phyloP scores from a whole-genome alignment of 2,329 filamentous ascomycete species.

The Arthrobotrys iridis region DNA sequence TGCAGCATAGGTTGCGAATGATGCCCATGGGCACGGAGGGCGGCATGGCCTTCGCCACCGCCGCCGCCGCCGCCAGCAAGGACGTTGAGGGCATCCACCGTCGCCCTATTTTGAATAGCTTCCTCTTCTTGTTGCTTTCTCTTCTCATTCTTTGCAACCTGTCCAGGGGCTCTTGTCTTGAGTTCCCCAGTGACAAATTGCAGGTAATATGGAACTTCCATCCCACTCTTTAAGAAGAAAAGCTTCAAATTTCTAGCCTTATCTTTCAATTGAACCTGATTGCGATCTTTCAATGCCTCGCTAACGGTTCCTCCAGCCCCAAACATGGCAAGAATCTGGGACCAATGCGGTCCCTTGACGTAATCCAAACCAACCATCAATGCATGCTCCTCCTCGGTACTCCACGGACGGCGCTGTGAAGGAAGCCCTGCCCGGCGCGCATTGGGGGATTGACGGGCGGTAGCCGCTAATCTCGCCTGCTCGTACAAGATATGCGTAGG shows the following conservation, averaged over 20 bases:
- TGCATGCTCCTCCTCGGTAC: constrained; percentile 86
- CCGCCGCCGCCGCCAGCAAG: constrained; percentile 22
- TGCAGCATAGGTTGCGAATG: constrained; percentile 40
- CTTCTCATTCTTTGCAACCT: constrained; percentile 71
- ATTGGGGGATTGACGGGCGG: constrained; percentile 67
- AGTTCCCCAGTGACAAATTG: constrained; percentile 89
- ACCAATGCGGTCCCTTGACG: constrained; percentile 92
- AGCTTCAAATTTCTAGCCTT: constrained; percentile 90
- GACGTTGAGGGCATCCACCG: constrained; percentile 49
- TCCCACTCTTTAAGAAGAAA: constrained; percentile 90
- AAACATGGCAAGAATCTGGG: constrained; percentile 85
- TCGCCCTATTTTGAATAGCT: constrained; percentile 50
- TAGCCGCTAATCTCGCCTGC: constrained; percentile 68
- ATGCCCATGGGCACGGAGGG: constrained; percentile 18
- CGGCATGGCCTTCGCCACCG: constrained; percentile 14
- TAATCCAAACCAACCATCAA: constrained; percentile 87
- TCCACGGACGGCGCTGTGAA: constrained; percentile 80
- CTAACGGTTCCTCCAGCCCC: constrained; percentile 81
- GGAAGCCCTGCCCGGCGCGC: constrained; percentile 67
- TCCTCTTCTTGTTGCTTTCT: constrained; percentile 54
- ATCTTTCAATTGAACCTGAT: constrained; percentile 91
- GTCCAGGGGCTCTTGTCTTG: constrained; percentile 81
- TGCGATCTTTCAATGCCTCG: constrained; percentile 85
- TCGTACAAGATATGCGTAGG: constrained; percentile 70
- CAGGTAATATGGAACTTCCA: constrained; percentile 87